Evolutionary conservation across 306 rosid genomes (phyloP).

Genomic region (Rosa multiflora): DNA sequence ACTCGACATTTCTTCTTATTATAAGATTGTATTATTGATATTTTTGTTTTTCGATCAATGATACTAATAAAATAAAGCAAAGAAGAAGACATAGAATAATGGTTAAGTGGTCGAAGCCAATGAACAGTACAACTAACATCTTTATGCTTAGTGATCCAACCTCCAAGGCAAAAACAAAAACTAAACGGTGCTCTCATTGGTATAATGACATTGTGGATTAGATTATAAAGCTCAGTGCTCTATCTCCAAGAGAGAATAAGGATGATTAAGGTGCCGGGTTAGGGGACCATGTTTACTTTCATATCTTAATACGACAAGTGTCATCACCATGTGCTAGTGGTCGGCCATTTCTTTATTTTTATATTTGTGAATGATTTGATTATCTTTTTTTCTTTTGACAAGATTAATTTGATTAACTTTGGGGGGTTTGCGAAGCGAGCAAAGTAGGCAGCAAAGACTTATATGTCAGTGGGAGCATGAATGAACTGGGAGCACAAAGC

Average conservation of each 20-base stretch:
- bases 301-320: neutral
- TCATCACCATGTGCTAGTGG: neutral
- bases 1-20: neutral
- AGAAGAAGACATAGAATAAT: neutral
- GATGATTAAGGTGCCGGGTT: neutral
- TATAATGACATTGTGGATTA: neutral
- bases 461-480: neutral
- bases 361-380: neutral
- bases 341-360: conserved; percentile 4
- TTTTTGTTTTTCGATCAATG: neutral
- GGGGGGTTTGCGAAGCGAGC: neutral
- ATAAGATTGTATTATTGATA: neutral
- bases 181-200: neutral
- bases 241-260: neutral
- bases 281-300: neutral
- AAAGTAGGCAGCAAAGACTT: neutral
- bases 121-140: neutral
- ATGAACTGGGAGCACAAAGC: conserved; percentile 5
- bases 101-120: neutral
- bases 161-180: neutral
- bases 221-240: neutral
- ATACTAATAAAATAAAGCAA: neutral
- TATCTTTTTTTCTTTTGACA: neutral
- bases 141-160: neutral
- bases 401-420: neutral